Base-by-base conservation (phyloP, 805 yeast genomes). In the Kuraishia borneana region DNA sequence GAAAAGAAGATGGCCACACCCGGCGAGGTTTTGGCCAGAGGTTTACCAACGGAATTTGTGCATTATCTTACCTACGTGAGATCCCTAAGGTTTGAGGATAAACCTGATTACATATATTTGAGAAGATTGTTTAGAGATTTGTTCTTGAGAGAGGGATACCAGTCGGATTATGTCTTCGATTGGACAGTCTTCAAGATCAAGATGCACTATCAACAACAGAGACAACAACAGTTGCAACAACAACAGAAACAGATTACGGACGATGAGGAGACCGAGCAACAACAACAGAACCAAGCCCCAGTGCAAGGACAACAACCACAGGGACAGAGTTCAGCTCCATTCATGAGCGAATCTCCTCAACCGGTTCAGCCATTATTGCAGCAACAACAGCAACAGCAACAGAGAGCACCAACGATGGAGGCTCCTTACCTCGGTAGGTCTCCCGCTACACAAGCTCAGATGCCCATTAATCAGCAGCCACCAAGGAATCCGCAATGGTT, bases 1-100 rank as follows among this genome's bases (percentile, higher is more conserved):
- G 96, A 89, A 56, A 84, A 83, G 66, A 89, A 89, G 59, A 76
- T 88, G 75, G 76, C 94, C 33, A 84, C 95, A 6, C 80, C 94
- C 18, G 73, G 88, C 27, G 92, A 83, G 50, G 71, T 76, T 10
- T 70, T 89, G 47, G 88, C 96, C 42, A 76, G 84, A 50, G 97
- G 97, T 6, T 70, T 92, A 46, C 98, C 98, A 16, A 68, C 70
- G 33, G 96, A 89, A 61, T 89, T 89, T 56, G 76, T 81, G 43
- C 78, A 82, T 47, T 89, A 88, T 56, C 69, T 89, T 68, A 75
- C 78, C 47, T 92, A 92, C 56, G 82, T 92, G 39, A 83, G 92
- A 48, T 81, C 92, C 39, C 71, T 89, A 48, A 72, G 95, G 42
- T 89, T 92, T 50, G 97, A 89, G 50, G 97, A 92, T 57, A 85